Percentiles rank a stretch among this genome's conserved stretches.
phyloP scores from a whole-genome alignment of 2,329 filamentous ascomycete species.

The Pezicula radicicola region DNA sequence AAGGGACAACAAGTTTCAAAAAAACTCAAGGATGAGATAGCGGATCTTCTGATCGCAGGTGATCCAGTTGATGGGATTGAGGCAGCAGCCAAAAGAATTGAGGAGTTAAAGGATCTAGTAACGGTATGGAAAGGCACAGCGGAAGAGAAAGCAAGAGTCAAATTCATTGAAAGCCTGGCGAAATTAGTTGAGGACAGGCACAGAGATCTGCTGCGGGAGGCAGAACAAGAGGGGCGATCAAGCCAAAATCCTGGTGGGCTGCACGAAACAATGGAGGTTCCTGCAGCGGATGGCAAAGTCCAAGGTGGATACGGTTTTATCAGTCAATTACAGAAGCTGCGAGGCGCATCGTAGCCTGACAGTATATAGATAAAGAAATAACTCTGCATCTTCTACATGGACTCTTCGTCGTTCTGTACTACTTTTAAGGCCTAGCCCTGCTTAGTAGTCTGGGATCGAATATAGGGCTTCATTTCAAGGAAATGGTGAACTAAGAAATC shows the following conservation, averaged over 20 bases:
- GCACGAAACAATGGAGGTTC: conserved; percentile 15
- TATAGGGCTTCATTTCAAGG: too few relatives aligned
- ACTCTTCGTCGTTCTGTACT: too few relatives aligned
- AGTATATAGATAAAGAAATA: too few relatives aligned
- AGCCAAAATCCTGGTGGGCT: conserved; percentile 21
- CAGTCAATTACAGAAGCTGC: conserved; percentile 30
- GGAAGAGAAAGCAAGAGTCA: conserved; percentile 81
- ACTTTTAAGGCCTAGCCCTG: too few relatives aligned
- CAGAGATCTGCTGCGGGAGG: conserved; percentile 27
- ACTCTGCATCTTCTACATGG: too few relatives aligned
- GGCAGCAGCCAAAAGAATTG: conserved; percentile 70
- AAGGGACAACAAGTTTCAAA: conserved; percentile 81
- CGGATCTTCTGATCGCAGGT: conserved; percentile 57
- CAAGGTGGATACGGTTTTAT: conserved; percentile 31
- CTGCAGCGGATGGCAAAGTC: conserved; percentile 17
- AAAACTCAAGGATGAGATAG: conserved; percentile 68
- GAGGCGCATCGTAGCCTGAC: conserved; percentile 22
- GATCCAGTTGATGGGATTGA: conserved; percentile 67
- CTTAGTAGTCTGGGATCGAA: too few relatives aligned
- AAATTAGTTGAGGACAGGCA: conserved; percentile 77
- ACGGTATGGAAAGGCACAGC: conserved; percentile 93
- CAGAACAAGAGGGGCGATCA: conserved; percentile 23
- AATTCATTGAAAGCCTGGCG: conserved; percentile 78
- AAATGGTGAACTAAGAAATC: too few relatives aligned
- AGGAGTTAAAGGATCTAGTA: conserved; percentile 72